Base-by-base conservation (phyloP, 148 eudicot species). In the Arctostaphylos glauca region DNA sequence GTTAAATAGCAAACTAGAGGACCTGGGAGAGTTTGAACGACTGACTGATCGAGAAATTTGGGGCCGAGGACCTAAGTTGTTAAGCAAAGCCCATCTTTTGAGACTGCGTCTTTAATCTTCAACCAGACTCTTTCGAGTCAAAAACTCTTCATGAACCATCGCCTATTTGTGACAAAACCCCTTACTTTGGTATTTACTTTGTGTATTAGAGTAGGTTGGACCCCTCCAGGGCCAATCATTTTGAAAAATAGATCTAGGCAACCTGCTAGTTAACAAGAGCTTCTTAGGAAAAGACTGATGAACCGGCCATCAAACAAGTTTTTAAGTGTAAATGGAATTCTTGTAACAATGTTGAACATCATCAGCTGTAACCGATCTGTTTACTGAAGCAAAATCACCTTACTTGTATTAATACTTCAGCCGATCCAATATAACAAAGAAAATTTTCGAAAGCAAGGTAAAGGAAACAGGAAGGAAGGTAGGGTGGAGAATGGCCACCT, bases 401-500 rank as follows among this genome's bases (percentile, higher is more conserved):
- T 4, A 0, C 10, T 2, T 73, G 52, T 3, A 73, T 9, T 18
- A 44, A 46, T 46, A 73, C 76, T 18, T 47, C 25, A 73, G 19
- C 76, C 3, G 16, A 25, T 10, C 19, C 9, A 6, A 16, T 44
- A 16, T 68, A 31, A 43, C 5, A 8, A 53, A 68, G 44, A 18
- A 52, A 9, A 47, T 19, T 13, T 54, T 1, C 3, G 53, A 74
- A 16, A 46, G 25, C n/a, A 81, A 81, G 50, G 19, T 49, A 47
- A 54, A 78, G 1, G 18, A 12, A 79, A 49, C 18, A 25, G 12
- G 21, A 72, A 48, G 76, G 21, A 72, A 80, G 21, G 49, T 54
- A 21, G 25, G 21, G 49, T 54, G 38, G 25, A 62, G 67, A 80
- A 77, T 62, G 6, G 55, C 78, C 86, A 96, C 99, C 99, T 93